phyloP scores from a whole-genome alignment of 1,139 yeast genomes.

The Scheffersomyces titani region DNA sequence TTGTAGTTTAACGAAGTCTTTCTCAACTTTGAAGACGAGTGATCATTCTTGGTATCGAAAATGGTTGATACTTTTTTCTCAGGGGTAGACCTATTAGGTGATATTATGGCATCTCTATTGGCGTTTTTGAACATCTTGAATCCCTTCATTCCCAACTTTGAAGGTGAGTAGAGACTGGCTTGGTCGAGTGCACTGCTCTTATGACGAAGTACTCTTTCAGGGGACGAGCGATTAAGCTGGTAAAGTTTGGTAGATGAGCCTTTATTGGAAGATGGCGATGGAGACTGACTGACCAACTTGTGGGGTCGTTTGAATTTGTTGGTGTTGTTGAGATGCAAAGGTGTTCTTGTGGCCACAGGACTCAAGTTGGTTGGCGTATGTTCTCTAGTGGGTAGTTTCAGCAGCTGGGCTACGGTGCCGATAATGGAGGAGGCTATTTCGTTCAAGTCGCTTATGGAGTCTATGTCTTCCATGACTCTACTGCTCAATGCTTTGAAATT shows the following conservation, averaged over 20 bases:
- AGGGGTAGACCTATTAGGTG: conserved; percentile 29
- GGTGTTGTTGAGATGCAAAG: conserved; percentile 11
- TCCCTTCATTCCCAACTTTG: conserved; percentile 31
- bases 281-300: conserved; percentile 46
- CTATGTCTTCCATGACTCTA: conserved; percentile 19
- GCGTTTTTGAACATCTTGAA: conserved; percentile 38
- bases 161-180: conserved; percentile 29
- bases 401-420: conserved; percentile 4
- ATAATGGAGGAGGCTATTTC: conserved; percentile 26
- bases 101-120: conserved; percentile 31
- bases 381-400: conserved; percentile 9
- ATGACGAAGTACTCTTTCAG: conserved; percentile 5
- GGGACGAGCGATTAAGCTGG: background rate
- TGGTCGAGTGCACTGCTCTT: conserved; percentile 6
- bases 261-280: conserved; percentile 38
- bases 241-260: background rate
- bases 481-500: conserved; percentile 15
- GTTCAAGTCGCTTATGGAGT: conserved; percentile 28
- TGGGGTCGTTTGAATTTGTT: conserved; percentile 52
- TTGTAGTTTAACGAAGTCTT: conserved; percentile 14
- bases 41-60: conserved; percentile 15
- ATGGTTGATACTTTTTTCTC: conserved; percentile 18
- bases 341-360: conserved; percentile 16
- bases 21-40: conserved; percentile 13
- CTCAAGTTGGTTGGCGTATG: conserved; percentile 20